phyloP scores from a whole-genome alignment of 345 rosid genomes.

The Isatis tinctoria region DNA sequence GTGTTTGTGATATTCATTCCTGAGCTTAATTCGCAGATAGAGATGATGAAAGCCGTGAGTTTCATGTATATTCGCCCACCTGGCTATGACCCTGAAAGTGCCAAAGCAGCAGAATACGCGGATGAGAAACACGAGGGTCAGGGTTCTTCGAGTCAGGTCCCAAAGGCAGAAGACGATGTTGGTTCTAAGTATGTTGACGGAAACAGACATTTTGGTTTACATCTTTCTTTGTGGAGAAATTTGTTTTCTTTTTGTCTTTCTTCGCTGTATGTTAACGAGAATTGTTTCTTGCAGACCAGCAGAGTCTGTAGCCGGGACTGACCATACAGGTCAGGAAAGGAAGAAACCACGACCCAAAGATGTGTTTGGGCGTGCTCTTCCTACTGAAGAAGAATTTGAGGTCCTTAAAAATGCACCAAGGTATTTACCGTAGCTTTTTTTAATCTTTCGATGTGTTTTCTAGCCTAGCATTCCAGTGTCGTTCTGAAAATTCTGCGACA shows the following conservation, averaged over 20 bases:
- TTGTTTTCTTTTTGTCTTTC: neutral
- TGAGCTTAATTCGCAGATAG: constrained; percentile 44
- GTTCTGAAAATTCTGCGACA: neutral
- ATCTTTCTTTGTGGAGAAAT: neutral
- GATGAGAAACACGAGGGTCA: constrained; percentile 46
- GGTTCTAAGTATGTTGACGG: constrained; percentile 39
- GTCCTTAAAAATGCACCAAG: constrained; percentile 86
- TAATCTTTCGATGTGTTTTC: neutral
- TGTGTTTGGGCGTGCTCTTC: constrained; percentile 94
- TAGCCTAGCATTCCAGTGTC: neutral
- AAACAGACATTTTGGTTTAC: neutral
- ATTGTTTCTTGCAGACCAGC: constrained; percentile 29
- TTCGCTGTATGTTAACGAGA: neutral
- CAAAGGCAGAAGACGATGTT: constrained; percentile 27
- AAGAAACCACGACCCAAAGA: constrained; percentile 90
- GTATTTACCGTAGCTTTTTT: constrained; percentile 31
- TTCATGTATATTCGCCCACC: constrained; percentile 98
- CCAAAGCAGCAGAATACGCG: constrained; percentile 86
- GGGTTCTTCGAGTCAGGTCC: constrained; percentile 27
- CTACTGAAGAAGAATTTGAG: constrained; percentile 88
- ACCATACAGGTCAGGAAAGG: constrained; percentile 41
- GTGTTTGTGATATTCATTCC: neutral
- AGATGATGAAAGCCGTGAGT: constrained; percentile 94
- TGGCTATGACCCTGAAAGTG: constrained; percentile 92
- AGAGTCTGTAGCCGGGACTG: constrained; percentile 27